phyloP scores from a whole-genome alignment of 176 grass and related monocot species.

The Oryza meridionalis region DNA sequence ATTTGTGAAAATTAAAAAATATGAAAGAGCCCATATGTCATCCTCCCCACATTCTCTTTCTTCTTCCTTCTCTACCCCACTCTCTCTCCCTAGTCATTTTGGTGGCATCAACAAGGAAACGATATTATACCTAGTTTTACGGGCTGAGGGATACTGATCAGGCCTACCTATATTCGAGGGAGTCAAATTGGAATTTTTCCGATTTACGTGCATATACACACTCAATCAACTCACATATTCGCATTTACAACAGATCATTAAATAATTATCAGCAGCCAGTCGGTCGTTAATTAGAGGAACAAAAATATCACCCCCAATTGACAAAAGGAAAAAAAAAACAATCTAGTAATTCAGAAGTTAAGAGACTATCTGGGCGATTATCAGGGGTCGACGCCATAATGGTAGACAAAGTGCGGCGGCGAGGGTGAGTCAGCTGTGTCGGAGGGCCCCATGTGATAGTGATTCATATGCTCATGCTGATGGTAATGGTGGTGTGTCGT shows the following conservation, averaged over 20 bases:
- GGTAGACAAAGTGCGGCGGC: constrained; percentile 75
- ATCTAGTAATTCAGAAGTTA: not conserved
- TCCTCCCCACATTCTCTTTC: too few species aligned
- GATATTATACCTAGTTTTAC: too few species aligned
- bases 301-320: not conserved
- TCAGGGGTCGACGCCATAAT: constrained; percentile 64
- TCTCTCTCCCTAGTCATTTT: too few species aligned
- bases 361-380: not conserved
- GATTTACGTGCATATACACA: too few species aligned
- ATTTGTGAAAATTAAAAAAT: too few species aligned
- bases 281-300: not conserved
- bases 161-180: too few species aligned
- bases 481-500: not conserved
- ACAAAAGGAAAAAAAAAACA: not conserved
- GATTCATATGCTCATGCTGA: not conserved
- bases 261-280: constrained; percentile 15
- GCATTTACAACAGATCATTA: constrained; percentile 27
- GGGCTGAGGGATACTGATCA: too few species aligned
- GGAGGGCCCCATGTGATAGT: constrained; percentile 38
- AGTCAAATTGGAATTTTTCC: too few species aligned
- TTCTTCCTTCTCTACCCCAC: too few species aligned
- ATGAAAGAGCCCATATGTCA: too few species aligned
- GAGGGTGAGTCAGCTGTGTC: constrained; percentile 46
- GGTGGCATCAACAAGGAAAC: too few species aligned
- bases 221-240: not conserved